A percentile compares a stretch with the other conserved stretches of the same genome.
phyloP scores from a whole-genome alignment of 1,284 basidiomycete species.

The Puccinia novopanici region DNA sequence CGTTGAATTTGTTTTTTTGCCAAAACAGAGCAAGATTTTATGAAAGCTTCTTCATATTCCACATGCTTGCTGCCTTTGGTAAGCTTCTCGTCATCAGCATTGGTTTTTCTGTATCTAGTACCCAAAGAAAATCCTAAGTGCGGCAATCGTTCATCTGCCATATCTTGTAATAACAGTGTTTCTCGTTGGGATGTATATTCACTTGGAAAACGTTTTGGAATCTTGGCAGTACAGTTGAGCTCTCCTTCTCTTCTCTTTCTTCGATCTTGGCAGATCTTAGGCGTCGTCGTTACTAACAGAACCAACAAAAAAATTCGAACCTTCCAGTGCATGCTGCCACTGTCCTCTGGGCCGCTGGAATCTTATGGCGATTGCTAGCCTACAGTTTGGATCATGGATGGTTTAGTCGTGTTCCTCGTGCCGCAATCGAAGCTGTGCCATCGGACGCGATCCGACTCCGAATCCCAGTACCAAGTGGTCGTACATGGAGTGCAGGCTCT shows the following conservation, averaged over 20 bases:
- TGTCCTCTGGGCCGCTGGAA: slow-evolving; percentile 31
- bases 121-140: not conserved
- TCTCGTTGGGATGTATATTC: slow-evolving; percentile 31
- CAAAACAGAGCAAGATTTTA: slow-evolving; percentile 45
- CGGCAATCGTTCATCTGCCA: too few species aligned
- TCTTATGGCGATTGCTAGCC: slow-evolving; percentile 34
- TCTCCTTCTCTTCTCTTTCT: not conserved
- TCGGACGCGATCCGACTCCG: slow-evolving; percentile 59
- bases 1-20: too few species aligned
- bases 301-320: not conserved
- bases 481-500: slow-evolving; percentile 61
- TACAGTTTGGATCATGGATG: slow-evolving; percentile 53
- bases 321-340: slow-evolving; percentile 37
- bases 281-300: not conserved
- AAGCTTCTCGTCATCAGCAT: not conserved
- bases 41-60: slow-evolving; percentile 43
- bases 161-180: not conserved
- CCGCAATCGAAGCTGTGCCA: slow-evolving; percentile 58
- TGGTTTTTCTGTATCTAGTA: too few species aligned
- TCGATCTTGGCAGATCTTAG: not conserved
- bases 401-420: slow-evolving; percentile 52
- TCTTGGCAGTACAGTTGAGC: slow-evolving; percentile 37
- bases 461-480: slow-evolving; percentile 55
- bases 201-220: slow-evolving; percentile 20
- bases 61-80: slow-evolving; percentile 44